Evolutionary conservation across 352 stramenopile genomes (phyloP), one percentile per base, ranked within the genome.

Genomic region (Pythium phragmiticola): DNA sequence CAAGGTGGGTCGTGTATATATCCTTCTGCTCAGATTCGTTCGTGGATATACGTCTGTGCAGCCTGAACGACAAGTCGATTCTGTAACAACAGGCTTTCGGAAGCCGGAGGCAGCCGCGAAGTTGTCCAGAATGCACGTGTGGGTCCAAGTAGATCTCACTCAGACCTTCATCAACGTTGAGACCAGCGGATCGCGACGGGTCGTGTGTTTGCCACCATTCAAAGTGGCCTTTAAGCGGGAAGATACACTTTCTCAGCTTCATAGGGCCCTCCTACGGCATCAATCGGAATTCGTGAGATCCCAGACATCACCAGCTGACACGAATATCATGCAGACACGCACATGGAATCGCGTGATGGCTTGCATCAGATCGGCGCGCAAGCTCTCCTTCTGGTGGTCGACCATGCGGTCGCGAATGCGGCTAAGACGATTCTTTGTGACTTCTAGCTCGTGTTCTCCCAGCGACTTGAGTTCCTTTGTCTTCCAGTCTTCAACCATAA

Each of bases 401-500:
- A 89, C 60, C 30, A 87, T 75, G 0, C 69, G 73, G 50, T 90
- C 76, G 28, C 81, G 77, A 17, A 87, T 65, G 37, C 70, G 74
- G 13, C 79, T 70, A 5, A 93, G 72, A 0, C 82, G 78, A 23
- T 69, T 78, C 57, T 85, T 81, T 0, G 79, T 74, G 16, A 64
- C 66, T n/a, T 92, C 74, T 0, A 92, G 53, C 11, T 92, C 84
- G 36, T 83, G 69, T 33, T 89, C 74, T 4, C 79, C 70, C 19
- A 86, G 34, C 2, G 61, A 43, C 57, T 80, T 77, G 28, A 77
- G 63, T 42, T 89, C 76, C 41, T 72, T 77, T 17, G 76, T 73
- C 55, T 88, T 87, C 80, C 79, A 92, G n/a, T 63, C 73, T 49
- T 90, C 77, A 30, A 88, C 75, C 11, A 70, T 65, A 26, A 82